A percentile compares a stretch with the other conserved stretches of the same genome.
Evolutionary conservation across 1,139 yeast species (phyloP).

Genomic region (Blastobotrys apis): DNA sequence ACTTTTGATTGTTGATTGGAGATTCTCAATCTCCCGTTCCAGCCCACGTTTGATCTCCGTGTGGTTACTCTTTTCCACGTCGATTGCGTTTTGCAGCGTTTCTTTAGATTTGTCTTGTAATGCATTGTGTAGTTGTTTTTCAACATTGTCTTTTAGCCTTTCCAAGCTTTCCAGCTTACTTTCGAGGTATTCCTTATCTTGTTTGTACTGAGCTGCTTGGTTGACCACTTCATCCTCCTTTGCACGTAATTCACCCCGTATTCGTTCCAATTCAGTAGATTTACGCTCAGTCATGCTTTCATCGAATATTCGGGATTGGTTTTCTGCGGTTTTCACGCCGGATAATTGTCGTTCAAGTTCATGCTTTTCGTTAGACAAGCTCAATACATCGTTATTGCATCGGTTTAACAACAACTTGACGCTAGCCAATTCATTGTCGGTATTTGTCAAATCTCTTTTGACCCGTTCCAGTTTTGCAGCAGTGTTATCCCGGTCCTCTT

Average conservation of each 20-base stretch:
- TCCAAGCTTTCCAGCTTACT: conserved; percentile 20
- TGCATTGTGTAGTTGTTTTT: conserved; percentile 20
- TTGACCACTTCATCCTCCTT: conserved; percentile 18
- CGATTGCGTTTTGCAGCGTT: conserved; percentile 17
- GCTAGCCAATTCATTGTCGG: conserved; percentile 19
- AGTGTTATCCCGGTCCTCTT: conserved; percentile 7
- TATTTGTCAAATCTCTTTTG: conserved; percentile 11
- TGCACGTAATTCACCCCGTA: conserved; percentile 17
- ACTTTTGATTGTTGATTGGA: conserved; percentile 17
- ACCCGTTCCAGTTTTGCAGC: not conserved
- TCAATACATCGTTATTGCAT: conserved; percentile 20
- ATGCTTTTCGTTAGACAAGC: conserved; percentile 22
- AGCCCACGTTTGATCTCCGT: conserved; percentile 19
- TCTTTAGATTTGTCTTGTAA: conserved; percentile 20
- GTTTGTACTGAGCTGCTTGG: conserved; percentile 16
- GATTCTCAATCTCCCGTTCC: conserved; percentile 22
- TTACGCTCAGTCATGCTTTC: conserved; percentile 18
- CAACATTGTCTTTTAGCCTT: conserved; percentile 23
- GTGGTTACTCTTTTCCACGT: conserved; percentile 22
- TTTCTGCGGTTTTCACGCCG: conserved; percentile 16
- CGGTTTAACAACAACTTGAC: conserved; percentile 22
- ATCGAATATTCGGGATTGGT: conserved; percentile 17
- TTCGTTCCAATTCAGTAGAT: conserved; percentile 18
- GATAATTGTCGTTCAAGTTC: conserved; percentile 20
- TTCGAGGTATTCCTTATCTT: conserved; percentile 19